These are phyloP conservation scores for Cucurbita moschata DNA, from an alignment of 306 rosid species.

Conservation along the genomic window DNA sequence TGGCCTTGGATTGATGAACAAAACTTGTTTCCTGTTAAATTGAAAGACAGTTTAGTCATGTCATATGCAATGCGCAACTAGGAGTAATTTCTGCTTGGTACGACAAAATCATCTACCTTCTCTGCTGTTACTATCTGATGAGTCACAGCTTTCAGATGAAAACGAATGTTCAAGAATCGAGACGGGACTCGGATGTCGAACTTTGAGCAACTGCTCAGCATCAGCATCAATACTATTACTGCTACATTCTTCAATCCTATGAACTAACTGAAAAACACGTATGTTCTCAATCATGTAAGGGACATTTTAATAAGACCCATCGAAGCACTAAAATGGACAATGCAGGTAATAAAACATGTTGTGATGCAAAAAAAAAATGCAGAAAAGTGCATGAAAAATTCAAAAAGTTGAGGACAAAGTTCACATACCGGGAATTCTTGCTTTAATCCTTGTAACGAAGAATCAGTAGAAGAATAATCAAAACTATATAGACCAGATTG, in stretches of 20 bases:
- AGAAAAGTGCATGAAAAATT: not conserved
- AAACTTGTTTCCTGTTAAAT: constrained; percentile 58
- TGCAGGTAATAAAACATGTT: not conserved
- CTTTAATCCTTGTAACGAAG: constrained; percentile 29
- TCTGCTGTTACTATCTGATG: constrained; percentile 47
- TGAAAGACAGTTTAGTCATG: not conserved
- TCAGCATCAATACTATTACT: constrained; percentile 23
- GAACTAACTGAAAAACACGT: constrained; percentile 25
- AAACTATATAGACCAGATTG: constrained; percentile 18
- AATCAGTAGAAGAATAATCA: constrained; percentile 32
- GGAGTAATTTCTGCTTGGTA: not conserved
- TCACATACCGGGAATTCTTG: constrained; percentile 48
- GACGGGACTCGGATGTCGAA: constrained; percentile 71
- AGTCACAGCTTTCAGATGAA: constrained; percentile 67
- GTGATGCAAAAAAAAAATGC: not conserved
- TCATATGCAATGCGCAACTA: not conserved
- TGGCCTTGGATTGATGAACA: constrained; percentile 45
- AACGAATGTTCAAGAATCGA: constrained; percentile 73
- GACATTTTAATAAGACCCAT: not conserved
- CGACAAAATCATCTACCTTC: constrained; percentile 38
- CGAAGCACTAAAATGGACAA: not conserved
- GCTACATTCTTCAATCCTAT: constrained; percentile 26
- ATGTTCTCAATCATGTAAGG: not conserved
- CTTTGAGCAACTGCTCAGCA: constrained; percentile 15
- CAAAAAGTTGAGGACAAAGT: not conserved